Conservation (phyloP, 169 alveolate genomes). For the Plasmodium malariae region DNA sequence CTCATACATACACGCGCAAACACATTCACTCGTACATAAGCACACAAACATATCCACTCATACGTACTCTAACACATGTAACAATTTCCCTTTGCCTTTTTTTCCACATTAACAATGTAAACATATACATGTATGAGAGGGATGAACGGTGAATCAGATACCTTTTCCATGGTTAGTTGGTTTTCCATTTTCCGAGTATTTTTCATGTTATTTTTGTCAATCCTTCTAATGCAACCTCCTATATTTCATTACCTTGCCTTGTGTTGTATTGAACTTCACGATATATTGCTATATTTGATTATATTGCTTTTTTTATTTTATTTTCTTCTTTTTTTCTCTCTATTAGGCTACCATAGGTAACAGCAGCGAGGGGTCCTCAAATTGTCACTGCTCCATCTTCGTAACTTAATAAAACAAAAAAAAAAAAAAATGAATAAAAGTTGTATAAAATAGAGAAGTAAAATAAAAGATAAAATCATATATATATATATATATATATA, state of each 20-base stretch:
- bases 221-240: too few relatives aligned
- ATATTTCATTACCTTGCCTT: too few relatives aligned
- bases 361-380: background rate
- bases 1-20: background rate
- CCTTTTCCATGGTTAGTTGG: conserved; percentile 36
- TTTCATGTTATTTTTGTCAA: background rate
- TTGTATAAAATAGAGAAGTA: too few relatives aligned
- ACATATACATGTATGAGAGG: conserved; percentile 70
- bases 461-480: background rate
- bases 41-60: background rate
- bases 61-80: too few relatives aligned
- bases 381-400: background rate
- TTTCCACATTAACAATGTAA: background rate
- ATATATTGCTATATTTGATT: too few relatives aligned
- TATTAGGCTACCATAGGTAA: conserved; percentile 4
- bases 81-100: conserved; percentile 4
- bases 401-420: too few relatives aligned
- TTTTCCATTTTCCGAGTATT: too few relatives aligned
- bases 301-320: background rate
- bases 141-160: background rate
- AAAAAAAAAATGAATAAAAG: too few relatives aligned
- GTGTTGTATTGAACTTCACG: too few relatives aligned
- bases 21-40: background rate
- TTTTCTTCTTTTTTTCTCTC: background rate
- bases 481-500: background rate